phyloP scores from a whole-genome alignment of 495 filamentous ascomycete genomes.

The Penicillium taxi region DNA sequence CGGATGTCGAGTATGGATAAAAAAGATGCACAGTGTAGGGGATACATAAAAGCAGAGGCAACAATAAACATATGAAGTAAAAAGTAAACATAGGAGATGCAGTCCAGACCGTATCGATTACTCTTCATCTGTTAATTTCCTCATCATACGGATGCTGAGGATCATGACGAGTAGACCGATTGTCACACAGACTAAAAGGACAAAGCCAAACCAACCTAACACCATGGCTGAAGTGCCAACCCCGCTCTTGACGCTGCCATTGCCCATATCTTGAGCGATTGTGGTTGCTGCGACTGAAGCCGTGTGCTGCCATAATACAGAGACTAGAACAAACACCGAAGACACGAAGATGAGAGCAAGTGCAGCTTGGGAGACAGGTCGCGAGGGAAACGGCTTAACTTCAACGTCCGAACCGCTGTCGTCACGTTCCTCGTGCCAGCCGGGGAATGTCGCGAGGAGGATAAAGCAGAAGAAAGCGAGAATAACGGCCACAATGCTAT shows the following conservation, averaged over 20 bases:
- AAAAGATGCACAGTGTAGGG: conserved; percentile 11
- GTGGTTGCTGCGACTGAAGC: conserved; percentile 89
- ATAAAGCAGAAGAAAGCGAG: conserved; percentile 64
- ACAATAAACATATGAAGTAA: conserved; percentile 10
- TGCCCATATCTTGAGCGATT: conserved; percentile 90
- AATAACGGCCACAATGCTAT: conserved; percentile 61
- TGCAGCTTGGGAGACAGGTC: conserved; percentile 58
- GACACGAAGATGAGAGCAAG: conserved; percentile 60
- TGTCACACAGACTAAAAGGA: conserved; percentile 82
- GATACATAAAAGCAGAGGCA: conserved; percentile 9
- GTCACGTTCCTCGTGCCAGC: conserved; percentile 61
- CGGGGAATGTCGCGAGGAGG: conserved; percentile 63
- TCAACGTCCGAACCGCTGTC: conserved; percentile 47
- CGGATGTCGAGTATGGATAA: conserved; percentile 18
- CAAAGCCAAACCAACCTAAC: conserved; percentile 94
- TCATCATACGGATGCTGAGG: conserved; percentile 69
- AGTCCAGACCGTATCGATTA: conserved; percentile 7
- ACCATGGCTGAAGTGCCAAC: conserved; percentile 93
- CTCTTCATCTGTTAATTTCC: conserved; percentile 45
- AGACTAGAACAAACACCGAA: conserved; percentile 63
- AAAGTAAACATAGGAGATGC: conserved; percentile 16
- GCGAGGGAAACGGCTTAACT: conserved; percentile 61
- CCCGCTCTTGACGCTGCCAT: conserved; percentile 80
- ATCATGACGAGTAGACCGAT: conserved; percentile 96
- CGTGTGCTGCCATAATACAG: conserved; percentile 72